A percentile compares a stretch with the other conserved stretches of the same genome.
Evolutionary conservation across 495 filamentous ascomycete genomes (phyloP).

Genomic region (Geoglossum glabrum): DNA sequence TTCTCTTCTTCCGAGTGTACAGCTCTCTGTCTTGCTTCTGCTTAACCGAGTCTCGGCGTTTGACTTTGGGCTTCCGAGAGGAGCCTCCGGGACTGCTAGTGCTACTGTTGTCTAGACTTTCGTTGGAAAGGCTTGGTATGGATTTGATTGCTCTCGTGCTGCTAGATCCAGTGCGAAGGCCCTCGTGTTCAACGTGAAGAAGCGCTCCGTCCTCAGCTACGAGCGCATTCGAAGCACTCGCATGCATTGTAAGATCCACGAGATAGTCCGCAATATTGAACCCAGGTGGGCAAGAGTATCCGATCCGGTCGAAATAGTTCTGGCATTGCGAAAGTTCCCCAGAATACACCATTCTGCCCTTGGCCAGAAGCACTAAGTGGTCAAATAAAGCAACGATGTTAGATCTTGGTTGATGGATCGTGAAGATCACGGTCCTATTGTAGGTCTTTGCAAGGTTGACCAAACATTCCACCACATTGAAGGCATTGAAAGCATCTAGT

Average conservation of each 20-base stretch:
- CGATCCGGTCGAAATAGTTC: constrained; percentile 74
- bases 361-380: constrained; percentile 71
- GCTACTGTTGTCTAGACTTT: constrained; percentile 33
- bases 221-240: constrained; percentile 34
- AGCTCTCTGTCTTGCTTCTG: constrained; percentile 75
- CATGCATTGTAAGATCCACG: constrained; percentile 95
- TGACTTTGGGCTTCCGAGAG: constrained; percentile 36
- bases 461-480: constrained; percentile 90
- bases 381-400: constrained; percentile 99
- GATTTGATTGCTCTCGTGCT: constrained; percentile 83
- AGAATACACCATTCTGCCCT: constrained; percentile 81
- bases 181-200: constrained; percentile 22
- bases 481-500: constrained; percentile 87
- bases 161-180: constrained; percentile 55
- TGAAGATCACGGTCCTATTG: constrained; percentile 91
- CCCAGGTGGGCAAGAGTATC: constrained; percentile 80
- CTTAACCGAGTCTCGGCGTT: constrained; percentile 54
- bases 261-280: constrained; percentile 99
- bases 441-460: constrained; percentile 90
- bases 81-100: constrained; percentile 39
- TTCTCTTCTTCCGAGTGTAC: constrained; percentile 59
- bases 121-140: constrained; percentile 57
- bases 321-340: constrained; percentile 81
- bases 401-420: constrained; percentile 97
- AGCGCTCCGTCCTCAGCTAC: constrained; percentile 34